Evolutionary conservation across 805 yeast genomes (phyloP), one percentile per base, ranked within the genome.

Genomic region (Metschnikowia gelsemii): DNA sequence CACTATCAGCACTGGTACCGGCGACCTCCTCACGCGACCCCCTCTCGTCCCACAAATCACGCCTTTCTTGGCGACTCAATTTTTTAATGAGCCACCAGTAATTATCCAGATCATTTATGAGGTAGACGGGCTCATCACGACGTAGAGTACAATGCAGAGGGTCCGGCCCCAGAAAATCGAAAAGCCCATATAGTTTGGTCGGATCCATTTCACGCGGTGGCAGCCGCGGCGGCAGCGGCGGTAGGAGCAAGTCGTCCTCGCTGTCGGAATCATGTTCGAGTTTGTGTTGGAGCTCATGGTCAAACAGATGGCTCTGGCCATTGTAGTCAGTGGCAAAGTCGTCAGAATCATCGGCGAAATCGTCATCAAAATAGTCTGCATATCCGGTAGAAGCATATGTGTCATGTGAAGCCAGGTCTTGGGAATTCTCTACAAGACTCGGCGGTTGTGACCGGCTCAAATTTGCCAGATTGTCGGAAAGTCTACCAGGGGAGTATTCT

Each of bases 31-130:
- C 56, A 12, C 34, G 40, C 14, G 45, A 43, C 19, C 48, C 47
- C 5, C 50, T 39, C 18, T 35, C 45, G 17, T 24, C 43, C 40
- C 47, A 38, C 30, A 46, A 47, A 21, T 34, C 40, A 28, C 30
- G 46, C 62, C 52, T 47, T 45, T 68, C 72, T 13, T 51, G 46
- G 46, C 64, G 68, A 11, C 62, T 57, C 34, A 67, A 43, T 43
- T 76, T 73, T 21, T 68, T 61, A 21, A 93, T 91, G 8, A 91
- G 70, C 98, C 99, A 93, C 99, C 99, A 93, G 64, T 93, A 93
- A 46, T 87, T 77, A 63, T 93, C 96, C 35, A 85, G 82, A 57
- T 93, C 99, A 57, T 88, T 89, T 25, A 93, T 66, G 14, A 93
- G 66, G 32, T 77, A 70, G 49, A 95, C 91, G 1, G 95, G 82